These are phyloP conservation scores for Zoysia matrella DNA, from an alignment of 202 grass and related monocot genomes.

Conservation along the genomic window DNA sequence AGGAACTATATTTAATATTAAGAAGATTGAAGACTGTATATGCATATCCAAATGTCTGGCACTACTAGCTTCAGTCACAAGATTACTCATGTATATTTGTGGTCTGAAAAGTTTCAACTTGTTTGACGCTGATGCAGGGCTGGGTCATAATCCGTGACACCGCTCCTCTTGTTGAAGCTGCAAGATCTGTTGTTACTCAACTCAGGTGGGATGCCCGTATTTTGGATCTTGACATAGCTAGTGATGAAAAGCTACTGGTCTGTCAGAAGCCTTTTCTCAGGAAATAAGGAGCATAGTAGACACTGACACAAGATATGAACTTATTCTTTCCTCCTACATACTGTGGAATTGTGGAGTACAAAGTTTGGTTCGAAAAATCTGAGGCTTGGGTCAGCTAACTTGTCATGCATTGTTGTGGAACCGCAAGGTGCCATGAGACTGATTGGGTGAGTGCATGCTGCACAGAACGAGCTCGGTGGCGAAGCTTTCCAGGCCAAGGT, in stretches of 20 bases:
- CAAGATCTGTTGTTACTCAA: slow-evolving; percentile 76
- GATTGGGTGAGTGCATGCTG: slow-evolving; percentile 54
- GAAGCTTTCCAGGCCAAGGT: slow-evolving; percentile 60
- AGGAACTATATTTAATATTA: slow-evolving; percentile 9
- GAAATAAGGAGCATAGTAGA: slow-evolving; percentile 65
- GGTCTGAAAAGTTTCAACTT: slow-evolving; percentile 32
- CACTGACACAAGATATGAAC: slow-evolving; percentile 51
- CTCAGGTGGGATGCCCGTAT: slow-evolving; percentile 91
- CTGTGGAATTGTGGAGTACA: slow-evolving; percentile 31
- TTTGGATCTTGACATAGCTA: slow-evolving; percentile 85
- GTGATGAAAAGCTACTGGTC: slow-evolving; percentile 88
- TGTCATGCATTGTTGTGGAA: slow-evolving; percentile 57
- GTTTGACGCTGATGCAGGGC: slow-evolving; percentile 64
- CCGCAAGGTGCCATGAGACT: slow-evolving; percentile 64
- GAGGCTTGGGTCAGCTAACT: slow-evolving; percentile 49
- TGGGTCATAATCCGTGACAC: slow-evolving; percentile 91
- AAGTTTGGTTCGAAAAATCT: slow-evolving; percentile 41
- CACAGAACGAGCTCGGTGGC: slow-evolving; percentile 45
- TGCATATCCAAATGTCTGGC: background rate
- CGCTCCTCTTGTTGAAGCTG: slow-evolving; percentile 71
- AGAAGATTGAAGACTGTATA: background rate
- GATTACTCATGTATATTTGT: background rate
- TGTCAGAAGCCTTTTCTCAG: slow-evolving; percentile 93
- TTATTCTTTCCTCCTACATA: slow-evolving; percentile 49
- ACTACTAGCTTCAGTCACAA: background rate